Evolutionary conservation across 2,329 filamentous ascomycete species (phyloP), one percentile per base, ranked within the genome.

Genomic region (Cercospora berteroae): DNA sequence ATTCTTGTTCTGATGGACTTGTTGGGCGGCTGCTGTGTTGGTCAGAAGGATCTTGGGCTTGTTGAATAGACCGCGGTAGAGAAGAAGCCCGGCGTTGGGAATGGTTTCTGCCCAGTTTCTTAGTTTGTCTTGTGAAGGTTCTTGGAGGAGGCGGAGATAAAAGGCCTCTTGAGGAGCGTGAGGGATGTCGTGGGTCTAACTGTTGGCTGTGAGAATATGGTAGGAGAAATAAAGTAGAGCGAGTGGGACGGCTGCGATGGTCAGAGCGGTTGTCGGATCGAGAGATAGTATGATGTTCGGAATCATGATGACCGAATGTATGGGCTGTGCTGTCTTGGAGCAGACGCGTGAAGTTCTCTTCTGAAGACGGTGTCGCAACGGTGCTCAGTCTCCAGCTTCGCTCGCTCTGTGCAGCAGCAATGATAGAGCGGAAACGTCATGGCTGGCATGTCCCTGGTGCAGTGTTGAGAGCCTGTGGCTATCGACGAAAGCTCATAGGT

Each of bases 41-140:
- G 60, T 69, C 12, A 69, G 59, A 12, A 69, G 33, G 16, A 69
- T 31, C 10, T 58, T 63, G 7, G 52, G 23, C 16, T 33, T 20
- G 56, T 66, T 66, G 7, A 66, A 52, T n/a, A 66, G 27, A 6
- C 67, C 67, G 23, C 57, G 60, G 25, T 69, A 69, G 27, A 44
- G 31, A 27, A 69, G 27, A 18, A 69, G 60, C 1, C 64, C 64
- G 5, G 65, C 12, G 23, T 69, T 66, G 23, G 63, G 67, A 8
- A 66, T 33, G 8, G 12, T 48, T n/a, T 55, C 13, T n/a, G 60
- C 42, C 60, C 60, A 63, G 0, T 12, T 23, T 48, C 20, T 48
- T 1, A 63, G 18, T 16, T 25, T 12, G 2, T n/a, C 2, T 13
- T 29, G 60, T 7, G 23, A 33, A 7, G 60, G 60, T 18, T 56